These are phyloP conservation scores for Euphorbia schlechtendalii DNA, from an alignment of 441 rosid species.

Conservation along the genomic window DNA sequence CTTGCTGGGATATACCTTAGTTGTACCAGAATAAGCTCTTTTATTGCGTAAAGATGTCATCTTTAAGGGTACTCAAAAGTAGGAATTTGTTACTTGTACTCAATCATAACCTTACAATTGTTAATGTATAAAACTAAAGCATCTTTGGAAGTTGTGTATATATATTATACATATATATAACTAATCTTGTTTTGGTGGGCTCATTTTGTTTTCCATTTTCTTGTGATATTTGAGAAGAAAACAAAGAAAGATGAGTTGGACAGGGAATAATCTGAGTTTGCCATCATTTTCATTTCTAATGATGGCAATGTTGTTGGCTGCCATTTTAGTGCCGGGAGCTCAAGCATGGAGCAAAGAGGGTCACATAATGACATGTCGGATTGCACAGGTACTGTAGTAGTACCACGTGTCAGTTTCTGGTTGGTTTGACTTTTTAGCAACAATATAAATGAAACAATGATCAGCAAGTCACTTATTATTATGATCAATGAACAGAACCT, in stretches of 20 bases:
- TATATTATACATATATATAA: constrained; percentile 11
- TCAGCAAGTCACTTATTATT: not conserved
- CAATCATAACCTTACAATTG: constrained; percentile 24
- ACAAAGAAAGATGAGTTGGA: constrained; percentile 18
- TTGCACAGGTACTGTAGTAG: constrained; percentile 65
- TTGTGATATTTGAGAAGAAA: constrained; percentile 7
- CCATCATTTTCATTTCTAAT: constrained; percentile 22
- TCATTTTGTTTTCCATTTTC: constrained; percentile 7
- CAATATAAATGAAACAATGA: not conserved
- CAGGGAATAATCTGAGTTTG: constrained; percentile 14
- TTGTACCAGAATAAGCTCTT: constrained; percentile 35
- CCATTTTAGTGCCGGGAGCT: constrained; percentile 33
- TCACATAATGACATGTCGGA: constrained; percentile 73
- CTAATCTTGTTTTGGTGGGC: not conserved
- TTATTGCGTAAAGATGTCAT: constrained; percentile 19
- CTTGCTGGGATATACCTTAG: constrained; percentile 3
- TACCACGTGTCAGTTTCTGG: too few species aligned
- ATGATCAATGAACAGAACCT: constrained; percentile 41
- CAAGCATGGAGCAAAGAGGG: constrained; percentile 92
- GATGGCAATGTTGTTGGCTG: constrained; percentile 24
- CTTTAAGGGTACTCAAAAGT: constrained; percentile 24
- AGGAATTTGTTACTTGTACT: constrained; percentile 43
- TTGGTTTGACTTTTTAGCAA: too few species aligned
- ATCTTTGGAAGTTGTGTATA: constrained; percentile 13
- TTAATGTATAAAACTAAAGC: not conserved